Evolutionary conservation across 129 eudicot species (phyloP), one percentile per base, ranked within the genome.

Genomic region (Saussurea involucrata): DNA sequence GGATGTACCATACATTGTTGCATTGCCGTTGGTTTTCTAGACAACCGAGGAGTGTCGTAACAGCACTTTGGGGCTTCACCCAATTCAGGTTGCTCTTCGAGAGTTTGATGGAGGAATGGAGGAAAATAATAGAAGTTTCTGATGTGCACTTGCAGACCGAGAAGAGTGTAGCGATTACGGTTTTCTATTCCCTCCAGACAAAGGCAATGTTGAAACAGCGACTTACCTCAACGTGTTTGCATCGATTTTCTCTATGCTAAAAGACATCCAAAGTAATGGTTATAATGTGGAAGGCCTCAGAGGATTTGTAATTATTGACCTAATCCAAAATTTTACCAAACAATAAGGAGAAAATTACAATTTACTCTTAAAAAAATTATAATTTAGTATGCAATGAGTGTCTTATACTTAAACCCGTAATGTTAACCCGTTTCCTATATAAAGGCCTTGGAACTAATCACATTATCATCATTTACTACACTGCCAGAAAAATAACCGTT

Each of bases 101-200:
- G 97, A 95, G 87, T 92, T 95, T 2, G 99, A 95, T 85, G 99
- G 97, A 25, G 99, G 97, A 8, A 90, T 17, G 20, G 40, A 20
- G 27, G n/a, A 31, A 67, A 27, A 31, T 76, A 22, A 72, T 32
- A 60, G 1, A 57, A 46, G 24, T 25, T 24, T 64, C 20, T 55
- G 37, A 69, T 68, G 5, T 63, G 60, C 12, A 40, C 73, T 24
- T 83, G 90, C 90, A 95, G 99, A 71, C 84, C 0, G 99, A 95
- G 68, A 95, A 95, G 96, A 95, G 81, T 82, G 85, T 95, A 22
- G 99, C 99, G 0, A 95, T 95, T 27, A 95, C 99, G 0, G 97
- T 92, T 15, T 95, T 95, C 88, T 92, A 97, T 68, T 95, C 88
- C 99, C 99, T 15, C 99, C 99, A 1, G 99, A 95, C 96, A 95